These are phyloP conservation scores for Termitomyces sp. DNA, from an alignment of 768 basidiomycete species.

Conservation along the genomic window DNA sequence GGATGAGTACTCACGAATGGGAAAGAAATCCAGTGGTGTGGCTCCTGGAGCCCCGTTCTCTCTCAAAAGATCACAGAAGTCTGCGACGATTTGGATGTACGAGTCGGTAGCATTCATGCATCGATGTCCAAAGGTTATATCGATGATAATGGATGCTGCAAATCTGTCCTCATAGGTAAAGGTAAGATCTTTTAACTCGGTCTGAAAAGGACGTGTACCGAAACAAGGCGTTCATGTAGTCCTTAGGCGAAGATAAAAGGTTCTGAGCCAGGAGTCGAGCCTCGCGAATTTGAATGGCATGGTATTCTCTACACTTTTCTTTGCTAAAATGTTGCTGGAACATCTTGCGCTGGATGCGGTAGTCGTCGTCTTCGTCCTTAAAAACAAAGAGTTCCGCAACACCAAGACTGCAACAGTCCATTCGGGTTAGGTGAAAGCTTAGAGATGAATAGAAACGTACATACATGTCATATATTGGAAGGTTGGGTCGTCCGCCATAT, in stretches of 20 bases:
- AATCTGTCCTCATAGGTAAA: slow-evolving; percentile 1
- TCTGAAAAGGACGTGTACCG: neutral
- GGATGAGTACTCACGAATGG: neutral
- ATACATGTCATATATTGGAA: slow-evolving; percentile 15
- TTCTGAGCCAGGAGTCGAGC: slow-evolving; percentile 15
- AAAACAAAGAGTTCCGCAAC: neutral
- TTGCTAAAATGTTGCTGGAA: slow-evolving; percentile 4
- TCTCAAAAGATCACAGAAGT: neutral
- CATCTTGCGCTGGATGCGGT: slow-evolving; percentile 8
- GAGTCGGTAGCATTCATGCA: neutral
- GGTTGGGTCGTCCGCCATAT: slow-evolving; percentile 5
- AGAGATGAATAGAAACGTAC: neutral
- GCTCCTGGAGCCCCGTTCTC: slow-evolving; percentile 6
- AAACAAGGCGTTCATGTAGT: neutral
- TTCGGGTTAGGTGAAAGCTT: neutral
- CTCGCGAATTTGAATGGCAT: slow-evolving; percentile 10
- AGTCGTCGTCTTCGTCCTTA: neutral
- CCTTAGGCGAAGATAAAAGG: slow-evolving; percentile 1
- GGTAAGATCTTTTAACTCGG: neutral
- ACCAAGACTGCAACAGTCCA: neutral
- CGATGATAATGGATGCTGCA: slow-evolving; percentile 8
- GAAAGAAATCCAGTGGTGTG: slow-evolving; percentile 7
- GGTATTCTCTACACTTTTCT: slow-evolving; percentile 5
- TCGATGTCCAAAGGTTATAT: slow-evolving; percentile 12
- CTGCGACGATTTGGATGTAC: slow-evolving; percentile 4